Evolutionary conservation across 371 early-diverging fungal genomes (phyloP), one percentile per base, ranked within the genome.

Genomic region (Mortierella sp.): DNA sequence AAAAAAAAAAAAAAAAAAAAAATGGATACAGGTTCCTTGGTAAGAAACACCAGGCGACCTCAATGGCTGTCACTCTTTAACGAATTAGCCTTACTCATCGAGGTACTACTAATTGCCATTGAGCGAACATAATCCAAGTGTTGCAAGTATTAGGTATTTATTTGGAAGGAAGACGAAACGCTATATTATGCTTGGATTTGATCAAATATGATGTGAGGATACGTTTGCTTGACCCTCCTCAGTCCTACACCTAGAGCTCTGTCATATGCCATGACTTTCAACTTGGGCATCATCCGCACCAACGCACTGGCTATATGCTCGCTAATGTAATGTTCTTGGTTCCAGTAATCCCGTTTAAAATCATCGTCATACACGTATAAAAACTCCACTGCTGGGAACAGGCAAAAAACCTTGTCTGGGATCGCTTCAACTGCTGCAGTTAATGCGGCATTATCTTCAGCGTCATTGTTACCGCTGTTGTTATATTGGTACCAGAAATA

Each of bases 221-320:
- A 63, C 9, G 45, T 43, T 53, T 57, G 47, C 47, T 63, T 53
- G 47, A 69, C 63, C 21, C 57, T 33, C 11, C 28, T 21, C 21
- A 69, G 24, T 19, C 58, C 70, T 21, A 15, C 41, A n/a, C 70
- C 70, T 10, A 63, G 32, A 22, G 53, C 50, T 1, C 38, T 63
- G 41, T 67, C 67, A 28, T 58, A 67, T 7, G 74, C 53, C 67
- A 73, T 47, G 36, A 43, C 63, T 63, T 73, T 73, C 10, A 73
- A 38, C 55, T 58, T 33, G 1, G 74, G 74, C 74, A 73, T 72
- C 67, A 66, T 72, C 53, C 24, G n/a, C 41, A 66, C 72, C 36
- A 72, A n/a, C 19, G 64, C 74, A 28, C 68, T 63, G 1, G 68
- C 74, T 55, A 63, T 67, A 21, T 67, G 74, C 4, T 21, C 50